These are phyloP conservation scores for Mentha longifolia DNA, from an alignment of 257 asterid species.

Conservation along the genomic window DNA sequence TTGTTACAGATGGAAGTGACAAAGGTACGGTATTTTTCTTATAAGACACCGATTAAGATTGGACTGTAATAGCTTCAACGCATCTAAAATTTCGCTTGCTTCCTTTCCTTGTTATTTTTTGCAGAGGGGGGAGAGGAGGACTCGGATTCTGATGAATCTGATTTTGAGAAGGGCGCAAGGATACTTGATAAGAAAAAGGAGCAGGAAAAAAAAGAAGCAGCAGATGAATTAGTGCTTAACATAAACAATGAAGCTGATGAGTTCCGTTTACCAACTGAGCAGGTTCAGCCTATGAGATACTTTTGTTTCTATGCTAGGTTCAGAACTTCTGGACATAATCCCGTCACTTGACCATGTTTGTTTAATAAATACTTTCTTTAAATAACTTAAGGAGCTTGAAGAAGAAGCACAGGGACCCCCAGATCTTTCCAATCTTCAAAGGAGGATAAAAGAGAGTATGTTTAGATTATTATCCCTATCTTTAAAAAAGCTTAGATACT, in stretches of 20 bases:
- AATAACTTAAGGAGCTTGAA: conserved; percentile 68
- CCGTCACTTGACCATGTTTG: conserved; percentile 1
- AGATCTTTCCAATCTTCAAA: conserved; percentile 78
- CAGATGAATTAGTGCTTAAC: conserved; percentile 62
- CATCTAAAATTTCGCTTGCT: not conserved
- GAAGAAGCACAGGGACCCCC: conserved; percentile 82
- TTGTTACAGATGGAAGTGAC: conserved; percentile 48
- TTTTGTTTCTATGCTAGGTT: conserved; percentile 17
- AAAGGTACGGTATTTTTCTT: conserved; percentile 49
- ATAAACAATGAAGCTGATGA: conserved; percentile 76
- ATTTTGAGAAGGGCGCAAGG: conserved; percentile 56
- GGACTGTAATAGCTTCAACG: not conserved
- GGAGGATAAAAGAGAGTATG: conserved; percentile 91
- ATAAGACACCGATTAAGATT: conserved; percentile 17
- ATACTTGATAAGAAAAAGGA: conserved; percentile 57
- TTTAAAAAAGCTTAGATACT: conserved; percentile 18
- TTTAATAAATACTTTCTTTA: conserved; percentile 9
- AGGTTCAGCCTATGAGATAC: conserved; percentile 49
- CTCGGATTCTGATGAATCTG: conserved; percentile 67
- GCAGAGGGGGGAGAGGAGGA: conserved; percentile 49
- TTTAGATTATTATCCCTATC: conserved; percentile 1
- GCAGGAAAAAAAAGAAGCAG: conserved; percentile 51
- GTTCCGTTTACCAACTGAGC: conserved; percentile 73
- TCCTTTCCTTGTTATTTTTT: conserved; percentile 15
- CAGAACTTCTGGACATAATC: not conserved